These are phyloP conservation scores for Sporobolus alterniflorus DNA, from an alignment of 202 grass and related monocot species.

Conservation along the genomic window DNA sequence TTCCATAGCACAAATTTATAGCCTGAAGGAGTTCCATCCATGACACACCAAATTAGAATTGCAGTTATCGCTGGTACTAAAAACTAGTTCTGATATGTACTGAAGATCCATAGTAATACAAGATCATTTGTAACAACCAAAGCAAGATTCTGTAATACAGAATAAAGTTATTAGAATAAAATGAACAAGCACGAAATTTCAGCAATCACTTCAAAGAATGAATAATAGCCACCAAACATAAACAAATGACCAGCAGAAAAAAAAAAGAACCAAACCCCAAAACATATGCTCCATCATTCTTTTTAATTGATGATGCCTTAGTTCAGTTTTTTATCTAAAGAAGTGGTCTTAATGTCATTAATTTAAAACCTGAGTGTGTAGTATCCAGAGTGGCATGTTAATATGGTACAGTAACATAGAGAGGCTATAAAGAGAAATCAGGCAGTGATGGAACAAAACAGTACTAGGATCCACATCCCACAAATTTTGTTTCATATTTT, in stretches of 20 bases:
- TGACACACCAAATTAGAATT: not conserved
- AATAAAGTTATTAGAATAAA: not conserved
- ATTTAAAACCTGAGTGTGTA: not conserved
- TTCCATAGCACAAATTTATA: not conserved
- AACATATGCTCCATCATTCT: not conserved
- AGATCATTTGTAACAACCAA: not conserved
- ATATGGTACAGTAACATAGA: not conserved
- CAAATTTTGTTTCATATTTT: not conserved
- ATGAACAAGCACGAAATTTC: not conserved
- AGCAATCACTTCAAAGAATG: not conserved
- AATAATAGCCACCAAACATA: not conserved
- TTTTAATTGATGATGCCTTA: too few species aligned
- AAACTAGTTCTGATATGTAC: not conserved
- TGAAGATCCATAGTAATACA: not conserved
- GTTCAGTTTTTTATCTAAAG: not conserved
- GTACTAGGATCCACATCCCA: not conserved
- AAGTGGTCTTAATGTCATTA: not conserved
- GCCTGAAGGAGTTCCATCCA: slow-evolving; percentile 19
- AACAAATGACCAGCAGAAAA: not conserved
- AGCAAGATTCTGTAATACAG: not conserved
- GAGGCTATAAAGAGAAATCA: not conserved
- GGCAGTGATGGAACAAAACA: not conserved
- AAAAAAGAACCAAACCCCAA: not conserved
- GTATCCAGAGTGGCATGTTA: not conserved
- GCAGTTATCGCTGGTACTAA: not conserved